Conservation (phyloP, 1,139 yeast genomes). For the Suhomyces ambrosiae region DNA sequence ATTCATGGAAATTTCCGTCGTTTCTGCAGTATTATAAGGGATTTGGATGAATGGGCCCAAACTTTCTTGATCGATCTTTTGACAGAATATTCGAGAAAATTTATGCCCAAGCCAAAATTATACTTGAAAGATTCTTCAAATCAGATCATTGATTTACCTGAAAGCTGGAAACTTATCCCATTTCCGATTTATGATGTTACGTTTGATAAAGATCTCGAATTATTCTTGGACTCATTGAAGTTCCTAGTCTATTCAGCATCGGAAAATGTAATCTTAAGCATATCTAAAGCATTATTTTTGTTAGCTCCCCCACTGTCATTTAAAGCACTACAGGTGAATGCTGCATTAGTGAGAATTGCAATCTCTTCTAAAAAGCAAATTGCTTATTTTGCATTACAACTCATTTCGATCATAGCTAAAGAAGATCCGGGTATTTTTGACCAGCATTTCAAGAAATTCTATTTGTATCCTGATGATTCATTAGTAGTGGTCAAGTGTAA, state of each 20-base stretch:
- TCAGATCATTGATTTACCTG: conserved; percentile 42
- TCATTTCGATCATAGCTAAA: conserved; percentile 37
- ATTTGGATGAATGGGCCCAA: conserved; percentile 82
- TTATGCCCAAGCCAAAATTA: conserved; percentile 53
- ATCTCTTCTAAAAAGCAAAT: conserved; percentile 35
- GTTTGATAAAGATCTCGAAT: conserved; percentile 57
- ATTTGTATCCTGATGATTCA: conserved; percentile 60
- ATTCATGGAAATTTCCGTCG: conserved; percentile 74
- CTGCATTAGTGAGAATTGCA: conserved; percentile 49
- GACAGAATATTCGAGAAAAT: conserved; percentile 65
- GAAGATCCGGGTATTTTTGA: conserved; percentile 49
- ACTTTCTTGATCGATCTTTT: conserved; percentile 59
- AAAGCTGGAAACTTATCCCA: conserved; percentile 31
- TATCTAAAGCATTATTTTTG: conserved; percentile 55
- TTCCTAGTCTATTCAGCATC: conserved; percentile 53
- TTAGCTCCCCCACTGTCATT: conserved; percentile 57
- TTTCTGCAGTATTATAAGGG: conserved; percentile 53
- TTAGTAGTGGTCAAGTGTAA: conserved; percentile 52
- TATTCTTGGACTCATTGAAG: conserved; percentile 51
- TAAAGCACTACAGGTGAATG: conserved; percentile 49
- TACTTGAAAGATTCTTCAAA: conserved; percentile 29
- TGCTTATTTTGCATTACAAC: conserved; percentile 42
- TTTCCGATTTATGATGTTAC: conserved; percentile 38
- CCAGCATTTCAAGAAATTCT: conserved; percentile 54
- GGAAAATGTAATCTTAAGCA: conserved; percentile 65